Evolutionary conservation across 73 alveolate genomes (phyloP), one percentile per base, ranked within the genome.

Genomic region (Tetrahymena thermophila): DNA sequence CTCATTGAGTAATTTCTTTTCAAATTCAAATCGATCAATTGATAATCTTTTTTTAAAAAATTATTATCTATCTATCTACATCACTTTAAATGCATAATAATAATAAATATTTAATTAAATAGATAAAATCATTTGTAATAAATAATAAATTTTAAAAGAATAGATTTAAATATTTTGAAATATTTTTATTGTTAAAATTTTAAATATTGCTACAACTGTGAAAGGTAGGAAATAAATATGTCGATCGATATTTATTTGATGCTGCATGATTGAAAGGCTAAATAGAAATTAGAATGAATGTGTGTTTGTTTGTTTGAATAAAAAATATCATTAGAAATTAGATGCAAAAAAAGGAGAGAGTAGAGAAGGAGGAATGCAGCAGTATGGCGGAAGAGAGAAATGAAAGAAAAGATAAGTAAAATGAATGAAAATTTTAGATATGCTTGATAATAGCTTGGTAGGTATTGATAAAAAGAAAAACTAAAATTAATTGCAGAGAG

Each of bases 401-500:
- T 35, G 31, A 28, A n/a, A 71, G 23, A 34, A 71, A 28, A 16
- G 9, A 34, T 17, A 21, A 28, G 37, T n/a, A 71, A 56, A 71
- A 71, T 71, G 42, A 71, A 71, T 71, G 89, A 71, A 31, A 34
- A 71, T 25, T 17, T 71, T 71, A n/a, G 89, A 50, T 50, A 50
- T 15, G 4, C 15, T 11, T 50, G 28, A 50, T 56, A 56, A 9
- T 56, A 56, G 85, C 6, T 56, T 9, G 25, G 34, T 23, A 25
- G 85, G 34, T 13, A 56, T 23, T 56, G 42, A 71, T 71, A 21
- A 71, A 71, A 71, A 71, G 89, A 71, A 71, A 71, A 71, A 71
- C 89, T 71, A 71, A 71, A 71, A 71, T 71, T 71, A 71, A 71
- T 71, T 71, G 89, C 89, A 71, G 89, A 71, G 89, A 71, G 89